Evolutionary conservation across 768 basidiomycete species (phyloP).

Genomic region (Nevesoporus exiguus): DNA sequence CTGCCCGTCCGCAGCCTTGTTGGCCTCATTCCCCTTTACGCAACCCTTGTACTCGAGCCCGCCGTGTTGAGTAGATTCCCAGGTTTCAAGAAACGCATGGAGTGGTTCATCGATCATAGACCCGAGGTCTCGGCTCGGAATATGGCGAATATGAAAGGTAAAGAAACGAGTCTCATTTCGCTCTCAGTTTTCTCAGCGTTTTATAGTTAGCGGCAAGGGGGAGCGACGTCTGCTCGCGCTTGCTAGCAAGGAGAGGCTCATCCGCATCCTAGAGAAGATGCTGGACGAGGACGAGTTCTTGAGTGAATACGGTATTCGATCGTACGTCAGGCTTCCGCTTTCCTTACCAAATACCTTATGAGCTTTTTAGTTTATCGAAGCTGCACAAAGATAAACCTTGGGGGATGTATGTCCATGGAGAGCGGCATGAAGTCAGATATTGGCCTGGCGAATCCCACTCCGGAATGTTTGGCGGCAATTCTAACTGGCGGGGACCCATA

Average conservation of each 20-base stretch:
- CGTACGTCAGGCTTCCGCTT: constrained; percentile 49
- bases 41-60: constrained; percentile 91
- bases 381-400: constrained; percentile 89
- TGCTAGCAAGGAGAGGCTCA: constrained; percentile 86
- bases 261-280: constrained; percentile 92
- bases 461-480: constrained; percentile 98
- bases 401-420: constrained; percentile 91
- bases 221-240: constrained; percentile 87
- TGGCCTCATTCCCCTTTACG: constrained; percentile 96
- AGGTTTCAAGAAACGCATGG: constrained; percentile 97
- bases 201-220: constrained; percentile 60
- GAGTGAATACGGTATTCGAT: constrained; percentile 92
- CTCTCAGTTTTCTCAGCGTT: not conserved
- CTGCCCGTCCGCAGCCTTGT: constrained; percentile 92
- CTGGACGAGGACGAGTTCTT: constrained; percentile 96
- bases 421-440: constrained; percentile 89
- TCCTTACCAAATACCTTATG: constrained; percentile 3
- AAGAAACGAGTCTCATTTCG: constrained; percentile 5
- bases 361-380: constrained; percentile 70
- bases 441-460: constrained; percentile 98
- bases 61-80: constrained; percentile 86
- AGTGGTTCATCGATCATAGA: constrained; percentile 98
- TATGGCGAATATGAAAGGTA: constrained; percentile 95
- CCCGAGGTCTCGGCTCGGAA: constrained; percentile 83
- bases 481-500: constrained; percentile 94